phyloP scores from a whole-genome alignment of 176 grass and related monocot genomes.

The Phoenix dactylifera region DNA sequence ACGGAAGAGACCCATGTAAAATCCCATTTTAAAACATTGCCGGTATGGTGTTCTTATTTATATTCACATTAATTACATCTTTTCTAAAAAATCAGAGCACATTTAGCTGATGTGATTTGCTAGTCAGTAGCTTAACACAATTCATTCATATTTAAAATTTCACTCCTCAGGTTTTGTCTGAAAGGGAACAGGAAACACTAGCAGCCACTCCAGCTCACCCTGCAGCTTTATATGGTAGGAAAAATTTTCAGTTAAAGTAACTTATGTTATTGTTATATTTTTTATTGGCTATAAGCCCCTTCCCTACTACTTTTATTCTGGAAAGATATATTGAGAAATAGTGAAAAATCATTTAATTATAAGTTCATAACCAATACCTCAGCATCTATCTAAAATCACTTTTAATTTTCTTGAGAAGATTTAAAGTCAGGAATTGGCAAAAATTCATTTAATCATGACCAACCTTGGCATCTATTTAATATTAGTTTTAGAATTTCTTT shows the following conservation, averaged over 20 bases:
- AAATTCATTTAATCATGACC: no score
- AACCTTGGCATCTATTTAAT: no score
- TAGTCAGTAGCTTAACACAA: neutral
- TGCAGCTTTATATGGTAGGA: slow-evolving; percentile 61
- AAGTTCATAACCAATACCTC: no score
- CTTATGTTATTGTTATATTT: neutral
- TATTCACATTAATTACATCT: neutral
- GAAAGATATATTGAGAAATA: no score
- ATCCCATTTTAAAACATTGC: slow-evolving; percentile 41
- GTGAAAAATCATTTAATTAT: no score
- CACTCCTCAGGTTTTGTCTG: slow-evolving; percentile 50
- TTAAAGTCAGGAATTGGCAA: no score
- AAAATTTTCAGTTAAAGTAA: neutral
- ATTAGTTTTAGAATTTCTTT: no score
- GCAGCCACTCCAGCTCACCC: slow-evolving; percentile 78
- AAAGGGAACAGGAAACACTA: slow-evolving; percentile 49
- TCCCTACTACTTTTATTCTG: no score
- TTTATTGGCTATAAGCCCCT: no score
- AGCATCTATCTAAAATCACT: no score
- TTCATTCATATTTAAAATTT: neutral
- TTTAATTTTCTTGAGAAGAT: no score
- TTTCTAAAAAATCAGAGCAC: neutral
- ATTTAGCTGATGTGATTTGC: no score
- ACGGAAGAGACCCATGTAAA: slow-evolving; percentile 21
- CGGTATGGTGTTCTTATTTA: slow-evolving; percentile 30